phyloP scores from a whole-genome alignment of 2,329 filamentous ascomycete genomes.

The Mycosphaerella arachidis region DNA sequence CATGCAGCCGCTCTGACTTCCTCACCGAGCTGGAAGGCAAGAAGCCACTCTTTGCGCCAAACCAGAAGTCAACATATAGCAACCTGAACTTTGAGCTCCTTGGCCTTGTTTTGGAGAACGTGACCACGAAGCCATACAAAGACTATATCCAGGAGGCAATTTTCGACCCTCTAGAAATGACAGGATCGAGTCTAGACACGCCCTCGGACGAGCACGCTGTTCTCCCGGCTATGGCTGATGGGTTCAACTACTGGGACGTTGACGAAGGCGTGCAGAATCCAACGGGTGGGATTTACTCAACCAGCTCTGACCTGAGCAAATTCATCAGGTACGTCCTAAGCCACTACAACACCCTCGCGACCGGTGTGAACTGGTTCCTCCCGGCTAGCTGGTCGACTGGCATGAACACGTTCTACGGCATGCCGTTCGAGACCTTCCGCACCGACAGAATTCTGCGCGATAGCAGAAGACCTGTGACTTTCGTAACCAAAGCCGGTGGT shows the following conservation, averaged over 20 bases:
- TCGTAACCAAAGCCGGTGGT: slow-evolving; percentile 44
- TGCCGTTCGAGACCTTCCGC: slow-evolving; percentile 47
- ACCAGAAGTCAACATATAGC: slow-evolving; percentile 41
- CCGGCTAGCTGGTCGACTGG: slow-evolving; percentile 37
- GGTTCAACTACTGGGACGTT: slow-evolving; percentile 38
- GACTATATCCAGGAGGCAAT: slow-evolving; percentile 39
- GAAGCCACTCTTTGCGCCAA: slow-evolving; percentile 39
- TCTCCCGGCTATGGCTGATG: slow-evolving; percentile 29
- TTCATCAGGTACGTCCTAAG: slow-evolving; percentile 42
- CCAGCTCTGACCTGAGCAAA: slow-evolving; percentile 39
- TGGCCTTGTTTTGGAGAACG: slow-evolving; percentile 38
- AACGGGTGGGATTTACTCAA: slow-evolving; percentile 43
- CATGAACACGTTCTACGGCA: slow-evolving; percentile 41
- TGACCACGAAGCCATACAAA: slow-evolving; percentile 35
- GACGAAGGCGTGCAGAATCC: slow-evolving; percentile 41
- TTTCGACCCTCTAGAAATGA: slow-evolving; percentile 38
- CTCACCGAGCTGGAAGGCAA: slow-evolving; percentile 30
- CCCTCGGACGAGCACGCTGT: slow-evolving; percentile 37
- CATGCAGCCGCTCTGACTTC: slow-evolving; percentile 34
- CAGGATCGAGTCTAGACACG: slow-evolving; percentile 30
- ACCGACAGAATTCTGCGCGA: slow-evolving; percentile 37
- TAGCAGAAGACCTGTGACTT: slow-evolving; percentile 38
- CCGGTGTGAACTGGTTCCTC: slow-evolving; percentile 42
- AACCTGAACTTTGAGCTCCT: slow-evolving; percentile 41
- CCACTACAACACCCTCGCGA: slow-evolving; percentile 39